phyloP scores from a whole-genome alignment of 495 filamentous ascomycete species.

The Neohortaea acidophila region DNA sequence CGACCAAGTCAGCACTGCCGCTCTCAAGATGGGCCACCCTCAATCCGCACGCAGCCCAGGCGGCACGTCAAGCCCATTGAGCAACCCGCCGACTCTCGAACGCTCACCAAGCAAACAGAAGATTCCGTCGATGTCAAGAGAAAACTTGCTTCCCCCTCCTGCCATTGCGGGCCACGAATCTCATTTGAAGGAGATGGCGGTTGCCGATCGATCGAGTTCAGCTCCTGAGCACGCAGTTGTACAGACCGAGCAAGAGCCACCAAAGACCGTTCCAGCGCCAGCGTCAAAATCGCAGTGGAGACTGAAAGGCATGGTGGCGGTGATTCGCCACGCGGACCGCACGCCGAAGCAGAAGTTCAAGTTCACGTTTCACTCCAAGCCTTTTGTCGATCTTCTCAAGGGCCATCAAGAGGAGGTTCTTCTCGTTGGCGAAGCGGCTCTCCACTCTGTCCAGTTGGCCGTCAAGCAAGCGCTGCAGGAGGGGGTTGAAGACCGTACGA shows the following conservation, averaged over 20 bases:
- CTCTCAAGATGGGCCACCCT: slow-evolving; percentile 29
- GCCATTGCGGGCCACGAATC: no score
- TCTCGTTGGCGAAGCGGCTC: slow-evolving; percentile 75
- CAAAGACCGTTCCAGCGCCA: slow-evolving; percentile 48
- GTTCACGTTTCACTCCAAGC: slow-evolving; percentile 93
- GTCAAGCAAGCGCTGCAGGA: slow-evolving; percentile 63
- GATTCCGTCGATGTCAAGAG: slow-evolving; percentile 4
- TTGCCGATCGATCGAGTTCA: background rate
- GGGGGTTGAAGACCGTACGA: slow-evolving; percentile 68
- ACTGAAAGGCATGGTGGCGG: slow-evolving; percentile 94
- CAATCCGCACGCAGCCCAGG: slow-evolving; percentile 3
- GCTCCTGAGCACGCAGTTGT: background rate
- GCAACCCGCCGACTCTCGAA: slow-evolving; percentile 8
- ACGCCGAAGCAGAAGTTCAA: slow-evolving; percentile 99
- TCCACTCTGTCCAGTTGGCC: slow-evolving; percentile 76
- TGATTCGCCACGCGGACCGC: slow-evolving; percentile 87
- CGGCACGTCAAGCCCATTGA: slow-evolving; percentile 11
- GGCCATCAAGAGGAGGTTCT: slow-evolving; percentile 94
- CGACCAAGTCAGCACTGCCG: slow-evolving; percentile 8
- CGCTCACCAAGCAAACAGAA: background rate
- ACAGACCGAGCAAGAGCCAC: background rate
- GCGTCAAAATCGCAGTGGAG: slow-evolving; percentile 95
- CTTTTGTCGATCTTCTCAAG: slow-evolving; percentile 84
- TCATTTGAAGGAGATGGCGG: no score
- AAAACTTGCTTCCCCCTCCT: slow-evolving; percentile 10